Evolutionary conservation across 306 rosid species (phyloP), one percentile per base, ranked within the genome.

Genomic region (Sophora flavescens): DNA sequence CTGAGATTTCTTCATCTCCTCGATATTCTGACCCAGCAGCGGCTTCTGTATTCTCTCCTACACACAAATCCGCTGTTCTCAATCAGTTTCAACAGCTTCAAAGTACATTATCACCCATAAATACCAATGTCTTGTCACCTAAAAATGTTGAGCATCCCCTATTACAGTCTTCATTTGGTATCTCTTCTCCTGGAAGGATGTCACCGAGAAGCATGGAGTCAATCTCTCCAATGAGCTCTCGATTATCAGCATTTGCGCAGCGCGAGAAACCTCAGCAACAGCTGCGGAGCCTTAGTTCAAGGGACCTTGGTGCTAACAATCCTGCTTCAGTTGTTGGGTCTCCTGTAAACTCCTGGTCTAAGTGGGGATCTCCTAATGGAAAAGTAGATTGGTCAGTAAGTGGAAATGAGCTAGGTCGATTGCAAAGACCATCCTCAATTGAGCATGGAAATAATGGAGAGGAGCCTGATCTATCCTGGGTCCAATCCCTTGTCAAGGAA

Each of bases 401-500:
- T 70, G 91, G 86, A 33, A 90, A 87, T 44, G 96, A 82, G 53
- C 63, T 74, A 33, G 86, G 86, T 51, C 81, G 65, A 39, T 35
- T 84, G 52, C 84, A 64, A 5, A 85, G 85, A 70, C 88, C 93
- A 8, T 82, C 91, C 6, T 80, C 95, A 0, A 82, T 83, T 33
- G 96, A 89, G 78, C 89, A 65, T 39, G 89, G 82, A 70, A 89
- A 79, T 83, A 91, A 88, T 41, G 93, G 90, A 70, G 96, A 85
- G 78, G 98, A 89, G 82, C 98, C 97, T 32, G 97, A 93, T 72
- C 79, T 93, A 69, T 88, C 97, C 10, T 93, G 97, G 96, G 95
- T 93, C 65, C 98, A 91, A 63, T 81, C 98, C 47, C 88, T 93
- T 7, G 97, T 93, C 32, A 93, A 91, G 86, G 98, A 93, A 63